These are phyloP conservation scores for Globisporangium iwayamae DNA, from an alignment of 352 stramenopile species.

Conservation along the genomic window DNA sequence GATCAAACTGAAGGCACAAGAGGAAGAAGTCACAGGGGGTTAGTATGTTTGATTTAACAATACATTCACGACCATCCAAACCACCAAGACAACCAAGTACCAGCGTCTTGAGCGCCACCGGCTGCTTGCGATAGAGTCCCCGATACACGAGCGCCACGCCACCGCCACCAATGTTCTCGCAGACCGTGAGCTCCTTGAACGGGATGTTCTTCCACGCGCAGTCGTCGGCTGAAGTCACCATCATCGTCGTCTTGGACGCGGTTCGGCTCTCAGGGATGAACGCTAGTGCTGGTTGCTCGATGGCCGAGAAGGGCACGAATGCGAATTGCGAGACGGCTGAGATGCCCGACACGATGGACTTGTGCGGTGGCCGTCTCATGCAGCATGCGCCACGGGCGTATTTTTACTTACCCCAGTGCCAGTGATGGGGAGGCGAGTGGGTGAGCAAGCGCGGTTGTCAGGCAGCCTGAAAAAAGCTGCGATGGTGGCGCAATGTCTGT, in stretches of 20 bases:
- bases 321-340: constrained; percentile 13
- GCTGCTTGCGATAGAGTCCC: constrained; percentile 62
- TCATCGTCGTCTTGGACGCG: background rate
- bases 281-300: background rate
- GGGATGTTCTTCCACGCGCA: constrained; percentile 65
- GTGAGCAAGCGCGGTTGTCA: background rate
- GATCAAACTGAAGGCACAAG: constrained; percentile 64
- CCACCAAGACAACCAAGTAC: constrained; percentile 23
- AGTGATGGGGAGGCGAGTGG: background rate
- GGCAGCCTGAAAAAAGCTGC: background rate
- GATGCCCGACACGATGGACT: constrained; percentile 13
- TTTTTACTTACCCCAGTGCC: constrained; percentile 4
- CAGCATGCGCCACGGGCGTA: background rate
- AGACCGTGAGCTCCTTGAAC: constrained; percentile 78
- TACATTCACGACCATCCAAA: background rate
- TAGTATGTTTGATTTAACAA: background rate
- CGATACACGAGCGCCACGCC: constrained; percentile 89
- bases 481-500: background rate
- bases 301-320: constrained; percentile 3
- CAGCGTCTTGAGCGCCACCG: constrained; percentile 88
- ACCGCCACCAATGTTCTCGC: constrained; percentile 83
- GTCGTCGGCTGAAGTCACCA: background rate
- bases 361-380: constrained; percentile 12
- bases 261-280: background rate
- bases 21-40: background rate